These are phyloP conservation scores for Annulohypoxylon bovei DNA, from an alignment of 495 filamentous ascomycete species.

Conservation along the genomic window DNA sequence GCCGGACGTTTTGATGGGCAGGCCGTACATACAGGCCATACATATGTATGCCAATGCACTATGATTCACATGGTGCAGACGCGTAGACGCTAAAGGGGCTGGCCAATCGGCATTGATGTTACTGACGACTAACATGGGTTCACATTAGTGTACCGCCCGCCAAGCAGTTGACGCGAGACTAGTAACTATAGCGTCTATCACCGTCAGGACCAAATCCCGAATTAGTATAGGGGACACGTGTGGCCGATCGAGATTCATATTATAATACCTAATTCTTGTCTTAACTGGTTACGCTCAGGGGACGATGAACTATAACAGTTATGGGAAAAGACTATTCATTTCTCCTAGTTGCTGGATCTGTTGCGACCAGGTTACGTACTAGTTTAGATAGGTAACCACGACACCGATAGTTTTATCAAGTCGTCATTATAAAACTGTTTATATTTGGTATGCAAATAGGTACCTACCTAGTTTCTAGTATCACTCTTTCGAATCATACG, in stretches of 20 bases:
- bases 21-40: not conserved
- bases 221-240: conserved; percentile 4
- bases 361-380: not conserved
- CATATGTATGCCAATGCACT: conserved; percentile 7
- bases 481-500: not conserved
- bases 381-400: not conserved
- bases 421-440: not conserved
- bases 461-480: not conserved
- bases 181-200: conserved; percentile 12
- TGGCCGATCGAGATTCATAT: not conserved
- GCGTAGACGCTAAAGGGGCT: not conserved
- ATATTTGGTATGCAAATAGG: not conserved
- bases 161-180: conserved; percentile 19
- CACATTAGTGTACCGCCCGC: not conserved
- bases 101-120: conserved; percentile 16
- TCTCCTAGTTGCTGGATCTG: not conserved
- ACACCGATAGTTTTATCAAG: not conserved
- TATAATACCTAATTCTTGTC: not conserved
- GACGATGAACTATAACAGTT: not conserved
- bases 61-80: conserved; percentile 16
- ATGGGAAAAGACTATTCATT: not conserved
- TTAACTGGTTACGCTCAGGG: not conserved
- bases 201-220: not conserved
- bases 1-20: conserved; percentile 6
- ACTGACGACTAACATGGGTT: not conserved